Base-by-base conservation (phyloP, 163 green algal species). In the Scenedesmus sp. region DNA sequence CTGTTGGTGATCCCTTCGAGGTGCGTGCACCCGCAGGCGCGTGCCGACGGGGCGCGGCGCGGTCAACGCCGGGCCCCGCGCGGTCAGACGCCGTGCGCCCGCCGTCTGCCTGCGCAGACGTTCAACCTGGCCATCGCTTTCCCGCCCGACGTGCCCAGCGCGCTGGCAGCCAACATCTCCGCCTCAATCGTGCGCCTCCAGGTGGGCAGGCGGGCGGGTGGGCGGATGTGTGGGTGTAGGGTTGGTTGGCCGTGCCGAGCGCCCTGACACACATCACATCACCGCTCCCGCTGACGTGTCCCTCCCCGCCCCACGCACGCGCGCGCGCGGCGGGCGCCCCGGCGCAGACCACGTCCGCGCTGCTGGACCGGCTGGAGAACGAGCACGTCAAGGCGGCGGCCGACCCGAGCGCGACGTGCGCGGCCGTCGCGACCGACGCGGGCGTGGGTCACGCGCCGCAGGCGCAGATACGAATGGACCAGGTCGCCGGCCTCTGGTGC, bases 111-210 rank as follows among this genome's bases (percentile, higher is more conserved):
- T 47, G 39, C 10, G 39, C 39, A 47, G 39, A n/a, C 73, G 10
- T 81, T 81, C 54, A 73, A 81, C 22, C n/a, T 81, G 17, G 74
- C 74, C 0, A 67, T 81, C 28, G 74, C 50, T 3, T 81, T 81
- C 22, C 50, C 74, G 29, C 62, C 74, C 0, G 26, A 75, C 44
- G 50, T 18, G 2, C 74, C 74, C 5, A 28, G n/a, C 17, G 24
- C 2, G 0, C 17, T 81, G n/a, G 4, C 51, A 0, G 26, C 11
- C 4, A 47, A 47, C 4, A 15, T 81, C 3, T 67, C 60, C 13
- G 50, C 60, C 13, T 63, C 51, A 11, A 81, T 81, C 11, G 63
- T 81, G 10, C n/a, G 42, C 22, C 22, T 81, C 18, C 74, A 81
- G 74, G 74, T 81, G 33, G 17, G 31, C 15, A 15, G 2, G 33